phyloP scores from a whole-genome alignment of 345 rosid species.

The Linum lewisii region DNA sequence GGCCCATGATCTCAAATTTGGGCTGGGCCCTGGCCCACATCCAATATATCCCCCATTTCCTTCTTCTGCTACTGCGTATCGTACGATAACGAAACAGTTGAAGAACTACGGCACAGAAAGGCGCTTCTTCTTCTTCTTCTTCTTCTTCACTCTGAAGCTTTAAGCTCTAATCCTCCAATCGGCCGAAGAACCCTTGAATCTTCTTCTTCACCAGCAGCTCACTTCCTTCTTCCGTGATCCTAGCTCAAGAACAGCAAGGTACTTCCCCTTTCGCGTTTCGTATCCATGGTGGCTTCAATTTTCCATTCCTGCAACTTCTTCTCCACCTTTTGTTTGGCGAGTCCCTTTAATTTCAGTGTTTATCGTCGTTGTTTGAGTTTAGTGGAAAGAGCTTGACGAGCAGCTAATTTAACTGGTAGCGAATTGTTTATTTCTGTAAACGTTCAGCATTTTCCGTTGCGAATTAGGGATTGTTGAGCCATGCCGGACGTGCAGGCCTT shows the following conservation, averaged over 20 bases:
- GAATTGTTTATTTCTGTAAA: background rate
- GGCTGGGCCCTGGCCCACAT: too few species aligned
- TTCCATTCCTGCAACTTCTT: background rate
- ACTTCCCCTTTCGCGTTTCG: background rate
- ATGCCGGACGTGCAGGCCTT: slow-evolving; percentile 86
- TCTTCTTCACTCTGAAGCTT: too few species aligned
- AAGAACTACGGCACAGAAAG: too few species aligned
- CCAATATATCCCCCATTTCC: too few species aligned
- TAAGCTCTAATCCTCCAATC: too few species aligned
- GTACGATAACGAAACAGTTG: too few species aligned
- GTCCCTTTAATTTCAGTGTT: background rate
- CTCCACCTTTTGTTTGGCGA: background rate
- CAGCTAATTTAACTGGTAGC: background rate
- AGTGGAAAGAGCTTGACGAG: background rate
- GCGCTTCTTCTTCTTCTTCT: too few species aligned
- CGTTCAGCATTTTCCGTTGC: background rate
- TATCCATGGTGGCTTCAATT: background rate
- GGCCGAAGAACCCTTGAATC: background rate
- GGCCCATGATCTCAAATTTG: too few species aligned
- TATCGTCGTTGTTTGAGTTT: background rate
- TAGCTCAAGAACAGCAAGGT: background rate
- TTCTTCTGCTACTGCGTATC: too few species aligned
- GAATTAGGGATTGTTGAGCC: slow-evolving; percentile 11
- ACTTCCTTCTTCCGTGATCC: background rate
- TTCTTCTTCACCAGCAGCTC: background rate